Conservation (phyloP, 2,329 filamentous ascomycete genomes). For the Tricladium varicosporioides region DNA sequence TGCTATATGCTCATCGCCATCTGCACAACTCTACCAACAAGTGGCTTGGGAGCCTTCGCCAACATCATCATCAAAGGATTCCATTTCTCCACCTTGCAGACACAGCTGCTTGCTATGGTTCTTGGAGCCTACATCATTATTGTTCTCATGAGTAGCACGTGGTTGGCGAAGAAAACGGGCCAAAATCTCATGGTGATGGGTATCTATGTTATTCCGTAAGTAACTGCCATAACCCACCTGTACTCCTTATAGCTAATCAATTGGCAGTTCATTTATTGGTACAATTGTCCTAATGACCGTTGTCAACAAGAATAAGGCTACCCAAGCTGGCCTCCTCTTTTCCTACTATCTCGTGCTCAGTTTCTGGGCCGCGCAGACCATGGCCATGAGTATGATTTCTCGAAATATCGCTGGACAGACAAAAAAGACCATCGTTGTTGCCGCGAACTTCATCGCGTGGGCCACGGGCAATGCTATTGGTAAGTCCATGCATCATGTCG, state of each 20-base stretch:
- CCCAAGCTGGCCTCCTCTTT: constrained; percentile 66
- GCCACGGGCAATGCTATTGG: constrained; percentile 56
- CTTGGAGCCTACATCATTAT: constrained; percentile 72
- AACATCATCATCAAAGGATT: constrained; percentile 73
- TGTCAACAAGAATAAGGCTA: constrained; percentile 52
- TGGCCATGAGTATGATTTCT: constrained; percentile 60
- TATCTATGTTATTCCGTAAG: constrained; percentile 63
- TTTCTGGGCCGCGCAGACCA: constrained; percentile 73
- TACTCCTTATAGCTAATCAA: constrained; percentile 46
- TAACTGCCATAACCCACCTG: constrained; percentile 9
- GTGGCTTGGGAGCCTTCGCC: constrained; percentile 69
- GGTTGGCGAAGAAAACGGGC: constrained; percentile 64
- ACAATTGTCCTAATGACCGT: constrained; percentile 72
- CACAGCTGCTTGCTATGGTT: constrained; percentile 73
- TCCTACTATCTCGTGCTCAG: constrained; percentile 75
- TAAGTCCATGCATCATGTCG: constrained; percentile 26
- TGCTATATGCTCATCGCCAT: constrained; percentile 36
- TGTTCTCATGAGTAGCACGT: constrained; percentile 64
- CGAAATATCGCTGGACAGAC: constrained; percentile 52
- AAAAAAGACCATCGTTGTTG: constrained; percentile 50
- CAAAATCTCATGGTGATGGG: constrained; percentile 69
- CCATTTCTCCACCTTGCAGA: constrained; percentile 63
- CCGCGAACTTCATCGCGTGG: constrained; percentile 49
- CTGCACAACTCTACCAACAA: constrained; percentile 71
- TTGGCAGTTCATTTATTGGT: constrained; percentile 66